phyloP scores from a whole-genome alignment of 257 asterid species.

The Solanum tarapatanum region DNA sequence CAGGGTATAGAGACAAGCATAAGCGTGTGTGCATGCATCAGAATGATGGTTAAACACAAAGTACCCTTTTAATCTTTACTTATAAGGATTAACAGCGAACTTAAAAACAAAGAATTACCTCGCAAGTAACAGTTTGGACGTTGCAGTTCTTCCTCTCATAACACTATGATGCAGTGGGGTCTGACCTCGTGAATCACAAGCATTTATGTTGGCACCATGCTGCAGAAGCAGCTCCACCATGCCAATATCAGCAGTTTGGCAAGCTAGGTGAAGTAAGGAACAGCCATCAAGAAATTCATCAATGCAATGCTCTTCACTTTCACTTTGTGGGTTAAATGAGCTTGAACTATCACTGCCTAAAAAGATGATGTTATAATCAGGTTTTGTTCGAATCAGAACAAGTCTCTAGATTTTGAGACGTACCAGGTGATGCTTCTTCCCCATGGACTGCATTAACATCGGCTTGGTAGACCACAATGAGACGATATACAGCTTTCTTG shows the following conservation, averaged over 20 bases:
- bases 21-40: not conserved
- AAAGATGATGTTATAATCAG: constrained; percentile 19
- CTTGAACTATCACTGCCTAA: constrained; percentile 29
- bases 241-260: constrained; percentile 78
- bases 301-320: constrained; percentile 19
- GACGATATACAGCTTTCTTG: constrained; percentile 73
- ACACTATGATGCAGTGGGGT: constrained; percentile 83
- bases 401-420: constrained; percentile 25
- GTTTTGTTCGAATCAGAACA: constrained; percentile 1
- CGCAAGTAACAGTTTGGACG: constrained; percentile 52
- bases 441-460: constrained; percentile 60
- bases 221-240: constrained; percentile 93
- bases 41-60: not conserved
- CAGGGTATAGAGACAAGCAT: not conserved
- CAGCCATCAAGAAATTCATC: constrained; percentile 49
- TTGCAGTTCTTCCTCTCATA: constrained; percentile 47
- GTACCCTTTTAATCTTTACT: not conserved
- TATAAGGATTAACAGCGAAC: not conserved
- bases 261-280: constrained; percentile 83
- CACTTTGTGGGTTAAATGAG: constrained; percentile 20
- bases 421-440: constrained; percentile 30
- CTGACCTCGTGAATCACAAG: constrained; percentile 58
- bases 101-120: constrained; percentile 33
- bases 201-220: constrained; percentile 54
- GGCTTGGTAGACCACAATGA: constrained; percentile 49